Conservation (phyloP, 768 basidiomycete genomes). For the Coprinellus micaceus region DNA sequence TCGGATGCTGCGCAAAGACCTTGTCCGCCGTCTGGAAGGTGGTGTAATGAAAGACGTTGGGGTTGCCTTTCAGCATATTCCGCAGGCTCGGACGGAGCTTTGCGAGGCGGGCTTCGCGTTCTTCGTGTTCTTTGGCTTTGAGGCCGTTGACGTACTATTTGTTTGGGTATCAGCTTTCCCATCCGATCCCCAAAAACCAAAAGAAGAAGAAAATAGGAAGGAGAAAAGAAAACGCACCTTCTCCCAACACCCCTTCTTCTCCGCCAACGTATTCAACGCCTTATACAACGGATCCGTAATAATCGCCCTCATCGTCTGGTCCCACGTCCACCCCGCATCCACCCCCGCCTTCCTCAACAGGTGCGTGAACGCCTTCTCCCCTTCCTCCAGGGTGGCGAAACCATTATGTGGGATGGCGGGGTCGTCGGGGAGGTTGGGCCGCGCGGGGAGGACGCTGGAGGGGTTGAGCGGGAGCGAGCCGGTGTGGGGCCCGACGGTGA, state of each 20-base stretch:
- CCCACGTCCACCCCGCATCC: constrained; percentile 94
- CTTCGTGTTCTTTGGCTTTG: constrained; percentile 80
- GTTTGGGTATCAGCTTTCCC: constrained; percentile 10
- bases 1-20: constrained; percentile 81
- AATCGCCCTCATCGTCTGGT: constrained; percentile 95
- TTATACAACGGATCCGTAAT: constrained; percentile 98
- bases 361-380: constrained; percentile 91
- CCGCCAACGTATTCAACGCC: constrained; percentile 86
- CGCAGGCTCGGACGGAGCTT: constrained; percentile 84
- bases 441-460: constrained; percentile 59
- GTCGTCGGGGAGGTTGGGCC: constrained; percentile 81
- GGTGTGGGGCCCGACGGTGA: constrained; percentile 50
- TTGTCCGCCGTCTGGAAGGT: constrained; percentile 88
- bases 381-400: constrained; percentile 81
- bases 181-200: background rate
- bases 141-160: constrained; percentile 72
- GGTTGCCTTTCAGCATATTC: constrained; percentile 83
- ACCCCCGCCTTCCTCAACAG: constrained; percentile 87
- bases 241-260: constrained; percentile 93
- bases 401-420: constrained; percentile 89
- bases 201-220: background rate
- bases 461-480: constrained; percentile 58
- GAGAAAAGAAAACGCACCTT: constrained; percentile 57
- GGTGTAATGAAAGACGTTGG: constrained; percentile 86
- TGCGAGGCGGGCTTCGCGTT: constrained; percentile 75